Evolutionary conservation across 2,329 filamentous ascomycete genomes (phyloP).

Genomic region (Aspergillus pseudoglaucus): DNA sequence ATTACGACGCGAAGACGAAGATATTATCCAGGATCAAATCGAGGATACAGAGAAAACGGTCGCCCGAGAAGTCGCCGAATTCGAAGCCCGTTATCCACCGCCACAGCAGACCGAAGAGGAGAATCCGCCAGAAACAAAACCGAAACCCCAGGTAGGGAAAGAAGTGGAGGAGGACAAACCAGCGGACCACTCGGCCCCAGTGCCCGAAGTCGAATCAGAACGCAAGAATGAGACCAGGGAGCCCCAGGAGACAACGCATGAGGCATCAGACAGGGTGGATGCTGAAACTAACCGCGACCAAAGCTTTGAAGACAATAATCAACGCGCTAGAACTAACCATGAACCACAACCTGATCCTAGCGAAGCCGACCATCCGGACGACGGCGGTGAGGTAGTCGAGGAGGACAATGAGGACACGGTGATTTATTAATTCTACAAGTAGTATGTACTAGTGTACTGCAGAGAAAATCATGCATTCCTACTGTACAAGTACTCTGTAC

Average conservation of each 20-base stretch:
- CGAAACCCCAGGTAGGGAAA: conserved; percentile 18
- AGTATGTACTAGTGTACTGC: neutral
- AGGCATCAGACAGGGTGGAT: conserved; percentile 30
- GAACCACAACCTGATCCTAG: conserved; percentile 25
- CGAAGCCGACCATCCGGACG: conserved; percentile 51
- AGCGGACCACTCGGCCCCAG: conserved; percentile 15
- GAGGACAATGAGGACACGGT: conserved; percentile 85
- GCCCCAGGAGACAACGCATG: conserved; percentile 39
- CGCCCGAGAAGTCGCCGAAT: conserved; percentile 58
- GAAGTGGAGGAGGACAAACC: conserved; percentile 9
- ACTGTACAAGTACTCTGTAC: neutral
- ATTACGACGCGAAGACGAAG: conserved; percentile 61
- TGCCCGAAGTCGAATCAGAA: conserved; percentile 5
- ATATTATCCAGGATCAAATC: conserved; percentile 64
- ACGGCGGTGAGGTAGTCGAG: conserved; percentile 70
- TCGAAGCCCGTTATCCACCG: conserved; percentile 45
- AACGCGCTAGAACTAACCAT: conserved; percentile 23
- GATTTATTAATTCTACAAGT: conserved; percentile 58
- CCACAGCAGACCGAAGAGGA: conserved; percentile 11
- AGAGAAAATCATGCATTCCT: neutral
- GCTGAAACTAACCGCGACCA: conserved; percentile 15
- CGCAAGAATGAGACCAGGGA: conserved; percentile 10
- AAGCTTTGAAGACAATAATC: conserved; percentile 2
- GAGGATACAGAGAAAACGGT: conserved; percentile 58
- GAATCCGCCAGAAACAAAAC: neutral